Base-by-base conservation (phyloP, 306 rosid species). In the Quercus gilva region DNA sequence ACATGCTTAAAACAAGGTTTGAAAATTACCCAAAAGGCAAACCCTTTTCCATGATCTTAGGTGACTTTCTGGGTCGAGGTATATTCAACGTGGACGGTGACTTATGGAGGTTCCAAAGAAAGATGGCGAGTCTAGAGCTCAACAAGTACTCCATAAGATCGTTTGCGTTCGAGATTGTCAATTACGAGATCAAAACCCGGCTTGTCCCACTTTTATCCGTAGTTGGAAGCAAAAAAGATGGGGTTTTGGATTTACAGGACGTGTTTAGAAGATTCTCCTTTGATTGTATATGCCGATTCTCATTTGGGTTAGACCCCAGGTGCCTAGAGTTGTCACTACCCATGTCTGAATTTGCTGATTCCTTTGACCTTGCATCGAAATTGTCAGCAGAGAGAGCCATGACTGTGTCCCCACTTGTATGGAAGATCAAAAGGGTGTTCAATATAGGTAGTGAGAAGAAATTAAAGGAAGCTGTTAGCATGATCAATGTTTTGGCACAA, bases 11-110 rank as follows among this genome's bases (percentile, higher is more conserved):
- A 11, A 91, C 96, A 1, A 85, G 83, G 5, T 93, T 93, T 43
- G 74, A 91, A 18, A 93, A 93, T 21, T 93, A 65, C 86, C 97
- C 97, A 5, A 93, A 93, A 73, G 97, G 97, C 3, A 93, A 88
- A 59, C 64, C 83, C 10, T 93, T 93, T 76, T 88, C 96, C 33
- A 4, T 80, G 26, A 91, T 93, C 85, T 81, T 93, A 12, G 94
- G 88, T 35, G 96, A 93, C 67, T 91, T 93, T 80, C 79, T 93
- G 3, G 97, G 97, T 1, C 84, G 87, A 7, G 97, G 97, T 0
- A 93, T 93, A 20, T 93, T 93, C 91, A 93, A 93, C 89, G 96
- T 89, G 37, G 97, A 93, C 61, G 97, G 97, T 4, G 89, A 93
- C 1, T 41, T 31, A 2, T 92, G 97, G 97, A 82, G 59, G 58